Base-by-base conservation (phyloP, 768 basidiomycete species). In the Tylopilus intermedius region DNA sequence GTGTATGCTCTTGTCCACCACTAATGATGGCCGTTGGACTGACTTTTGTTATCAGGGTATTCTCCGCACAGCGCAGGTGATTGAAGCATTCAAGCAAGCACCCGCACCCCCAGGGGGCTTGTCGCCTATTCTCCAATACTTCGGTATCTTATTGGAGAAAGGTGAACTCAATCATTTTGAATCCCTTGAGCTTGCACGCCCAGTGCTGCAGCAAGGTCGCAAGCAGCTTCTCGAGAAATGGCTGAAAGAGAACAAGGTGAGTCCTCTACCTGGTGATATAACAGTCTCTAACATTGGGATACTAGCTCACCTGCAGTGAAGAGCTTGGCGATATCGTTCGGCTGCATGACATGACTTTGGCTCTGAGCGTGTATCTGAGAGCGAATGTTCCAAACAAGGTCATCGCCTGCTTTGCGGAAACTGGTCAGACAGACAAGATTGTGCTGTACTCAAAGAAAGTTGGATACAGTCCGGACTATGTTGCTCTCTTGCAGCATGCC, bases 331-430 rank as follows among this genome's bases (percentile, higher is more conserved):
- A 99, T 65, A 88, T 98, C 51, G 95, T 98, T 49, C 87, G 96
- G 32, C 70, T 86, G 18, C 85, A 94, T 68, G 96, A 99, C 69
- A 90, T 97, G 88, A 97, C 93, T 0, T 81, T 99, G 51, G 96
- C 96, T 10, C 79, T 99, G 44, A 95, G 94, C 56, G 94, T 99
- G 51, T 99, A 99, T 67, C 84, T 99, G 24, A 86, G 96, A 49
- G 96, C 96, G 49, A 97, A 95, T 63, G 86, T 97, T 6, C 96
- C 96, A 44, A 96, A 94, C 79, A 99, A 98, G 75, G 95, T 97
- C 66, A 85, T 97, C 53, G 96, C 96, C 4, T 98, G 94, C 78
- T 99, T 99, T 68, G 96, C 95, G 5, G 96, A 99, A 75, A 93
- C 93, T 0, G 96, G 95, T 15, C 96, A 99, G 71, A 96, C 84